phyloP scores from a whole-genome alignment of 352 stramenopile species.

The Aphanomyces invadans region DNA sequence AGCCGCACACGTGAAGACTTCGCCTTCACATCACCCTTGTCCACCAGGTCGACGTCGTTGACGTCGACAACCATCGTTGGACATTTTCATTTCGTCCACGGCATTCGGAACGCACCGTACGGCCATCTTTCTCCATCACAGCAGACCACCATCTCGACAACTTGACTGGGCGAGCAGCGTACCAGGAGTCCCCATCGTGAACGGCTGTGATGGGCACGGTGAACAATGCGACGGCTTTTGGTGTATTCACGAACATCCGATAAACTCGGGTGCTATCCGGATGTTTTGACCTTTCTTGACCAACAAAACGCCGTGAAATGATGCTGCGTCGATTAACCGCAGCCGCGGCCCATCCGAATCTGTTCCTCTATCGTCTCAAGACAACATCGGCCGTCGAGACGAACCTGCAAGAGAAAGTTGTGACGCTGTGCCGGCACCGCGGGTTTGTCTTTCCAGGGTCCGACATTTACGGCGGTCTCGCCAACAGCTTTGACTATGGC shows the following conservation, averaged over 20 bases:
- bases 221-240: no score
- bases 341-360: background rate
- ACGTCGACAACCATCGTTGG: no score
- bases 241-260: background rate
- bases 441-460: constrained; percentile 92
- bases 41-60: no score
- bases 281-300: background rate
- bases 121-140: no score
- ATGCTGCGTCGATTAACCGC: background rate
- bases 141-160: no score
- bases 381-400: background rate
- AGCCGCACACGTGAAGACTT: no score
- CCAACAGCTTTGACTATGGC: constrained; percentile 98
- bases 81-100: no score
- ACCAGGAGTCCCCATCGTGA: no score
- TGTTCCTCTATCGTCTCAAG: background rate
- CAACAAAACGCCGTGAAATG: background rate
- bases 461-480: constrained; percentile 96
- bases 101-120: no score
- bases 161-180: no score
- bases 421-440: constrained; percentile 79
- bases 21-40: no score
- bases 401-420: constrained; percentile 62
- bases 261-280: background rate
- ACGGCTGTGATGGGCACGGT: no score